Conservation (phyloP, 2,329 filamentous ascomycete species). For the Claviceps arundinis region DNA sequence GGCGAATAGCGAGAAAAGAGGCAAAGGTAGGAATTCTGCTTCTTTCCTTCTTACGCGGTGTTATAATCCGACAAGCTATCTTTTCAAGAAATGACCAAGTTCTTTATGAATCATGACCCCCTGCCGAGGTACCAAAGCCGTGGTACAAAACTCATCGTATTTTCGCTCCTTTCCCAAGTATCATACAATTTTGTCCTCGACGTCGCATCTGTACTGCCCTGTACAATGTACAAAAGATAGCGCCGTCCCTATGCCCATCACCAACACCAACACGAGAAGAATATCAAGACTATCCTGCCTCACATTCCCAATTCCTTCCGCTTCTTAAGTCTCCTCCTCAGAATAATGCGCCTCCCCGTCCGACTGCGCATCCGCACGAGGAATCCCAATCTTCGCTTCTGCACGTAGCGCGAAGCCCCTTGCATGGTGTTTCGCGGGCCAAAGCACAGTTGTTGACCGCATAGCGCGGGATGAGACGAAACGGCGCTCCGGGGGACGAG, state of each 20-base stretch:
- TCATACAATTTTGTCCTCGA: no score
- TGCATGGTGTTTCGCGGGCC: constrained; percentile 47
- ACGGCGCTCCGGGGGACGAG: constrained; percentile 31
- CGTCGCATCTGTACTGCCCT: no score
- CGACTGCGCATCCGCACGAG: constrained; percentile 35
- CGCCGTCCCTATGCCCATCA: background rate
- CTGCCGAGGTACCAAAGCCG: no score
- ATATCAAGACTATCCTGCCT: background rate
- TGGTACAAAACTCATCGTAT: no score
- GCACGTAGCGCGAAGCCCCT: constrained; percentile 37
- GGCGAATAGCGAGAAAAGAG: no score
- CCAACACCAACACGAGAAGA: background rate
- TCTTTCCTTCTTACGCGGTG: no score
- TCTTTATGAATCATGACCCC: no score
- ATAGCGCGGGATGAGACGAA: constrained; percentile 39
- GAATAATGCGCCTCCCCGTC: constrained; percentile 39
- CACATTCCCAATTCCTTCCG: constrained; percentile 28
- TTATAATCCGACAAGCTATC: no score
- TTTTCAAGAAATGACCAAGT: no score
- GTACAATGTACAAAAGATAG: no score
- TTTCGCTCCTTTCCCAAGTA: no score
- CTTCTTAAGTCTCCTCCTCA: constrained; percentile 39
- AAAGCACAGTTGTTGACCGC: constrained; percentile 39
- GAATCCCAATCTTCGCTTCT: constrained; percentile 48
- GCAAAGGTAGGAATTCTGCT: no score